Percentiles rank a stretch among this genome's conserved stretches.
Conservation (phyloP, 768 basidiomycete species). For the Hemileccinum impolitum region DNA sequence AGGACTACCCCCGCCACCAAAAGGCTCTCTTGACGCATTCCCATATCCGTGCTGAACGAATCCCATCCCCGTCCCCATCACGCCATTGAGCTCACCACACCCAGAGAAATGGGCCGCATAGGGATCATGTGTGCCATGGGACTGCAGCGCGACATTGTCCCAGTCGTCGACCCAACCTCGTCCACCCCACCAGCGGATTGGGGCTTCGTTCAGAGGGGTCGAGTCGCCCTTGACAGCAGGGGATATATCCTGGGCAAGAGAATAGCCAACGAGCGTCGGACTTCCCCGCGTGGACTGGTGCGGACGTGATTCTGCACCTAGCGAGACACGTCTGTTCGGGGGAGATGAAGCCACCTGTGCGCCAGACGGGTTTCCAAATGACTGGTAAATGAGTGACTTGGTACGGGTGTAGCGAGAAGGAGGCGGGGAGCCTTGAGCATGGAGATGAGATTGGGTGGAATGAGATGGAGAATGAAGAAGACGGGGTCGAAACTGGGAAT, state of each 20-base stretch:
- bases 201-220: conserved; percentile 17
- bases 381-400: conserved; percentile 17
- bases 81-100: background rate
- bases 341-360: background rate
- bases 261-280: background rate
- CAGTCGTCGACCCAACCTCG: conserved; percentile 20
- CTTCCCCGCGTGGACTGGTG: background rate
- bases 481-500: conserved; percentile 6
- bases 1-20: background rate
- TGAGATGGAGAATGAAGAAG: conserved; percentile 4
- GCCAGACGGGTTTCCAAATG: conserved; percentile 2
- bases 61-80: background rate
- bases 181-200: conserved; percentile 21
- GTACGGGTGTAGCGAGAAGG: conserved; percentile 11
- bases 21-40: conserved; percentile 3
- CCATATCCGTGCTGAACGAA: background rate
- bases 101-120: background rate
- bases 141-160: conserved; percentile 4
- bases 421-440: conserved; percentile 5
- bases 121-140: background rate
- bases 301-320: conserved; percentile 5
- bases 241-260: background rate
- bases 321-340: conserved; percentile 4
- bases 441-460: conserved; percentile 4
- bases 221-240: background rate